Percentiles rank a stretch among this genome's conserved stretches.
Conservation (phyloP, 2,329 filamentous ascomycete species). For the Cladosporium sp. region DNA sequence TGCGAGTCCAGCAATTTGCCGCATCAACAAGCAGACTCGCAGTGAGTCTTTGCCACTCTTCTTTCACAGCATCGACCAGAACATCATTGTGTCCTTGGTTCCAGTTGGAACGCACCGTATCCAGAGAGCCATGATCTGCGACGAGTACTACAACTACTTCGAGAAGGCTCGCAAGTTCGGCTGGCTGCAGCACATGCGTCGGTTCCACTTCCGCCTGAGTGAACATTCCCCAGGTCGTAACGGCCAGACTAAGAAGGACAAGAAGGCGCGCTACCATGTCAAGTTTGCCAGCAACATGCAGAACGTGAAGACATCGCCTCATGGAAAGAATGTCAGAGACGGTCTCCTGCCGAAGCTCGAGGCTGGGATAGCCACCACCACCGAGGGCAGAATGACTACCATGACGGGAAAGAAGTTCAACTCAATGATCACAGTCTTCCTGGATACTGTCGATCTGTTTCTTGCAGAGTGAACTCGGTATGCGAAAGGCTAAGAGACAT, state of each 20-base stretch:
- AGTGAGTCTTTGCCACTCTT: conserved; percentile 15
- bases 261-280: background rate
- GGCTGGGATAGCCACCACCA: background rate
- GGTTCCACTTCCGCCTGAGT: background rate
- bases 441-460: background rate
- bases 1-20: conserved; percentile 7
- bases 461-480: background rate
- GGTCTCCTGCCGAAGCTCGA: background rate
- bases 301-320: background rate
- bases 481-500: background rate
- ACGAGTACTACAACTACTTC: background rate
- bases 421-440: background rate
- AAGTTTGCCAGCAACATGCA: background rate
- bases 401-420: background rate
- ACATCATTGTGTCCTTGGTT: background rate
- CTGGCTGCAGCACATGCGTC: conserved; percentile 4
- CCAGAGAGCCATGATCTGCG: background rate
- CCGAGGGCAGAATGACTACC: background rate
- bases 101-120: background rate
- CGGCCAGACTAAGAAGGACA: background rate
- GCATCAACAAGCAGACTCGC: background rate
- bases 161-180: background rate
- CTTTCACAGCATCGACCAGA: background rate
- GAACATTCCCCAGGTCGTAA: background rate
- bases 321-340: background rate